These are phyloP conservation scores for Monosporozyma unispora DNA, from an alignment of 805 yeast species.

Conservation along the genomic window DNA sequence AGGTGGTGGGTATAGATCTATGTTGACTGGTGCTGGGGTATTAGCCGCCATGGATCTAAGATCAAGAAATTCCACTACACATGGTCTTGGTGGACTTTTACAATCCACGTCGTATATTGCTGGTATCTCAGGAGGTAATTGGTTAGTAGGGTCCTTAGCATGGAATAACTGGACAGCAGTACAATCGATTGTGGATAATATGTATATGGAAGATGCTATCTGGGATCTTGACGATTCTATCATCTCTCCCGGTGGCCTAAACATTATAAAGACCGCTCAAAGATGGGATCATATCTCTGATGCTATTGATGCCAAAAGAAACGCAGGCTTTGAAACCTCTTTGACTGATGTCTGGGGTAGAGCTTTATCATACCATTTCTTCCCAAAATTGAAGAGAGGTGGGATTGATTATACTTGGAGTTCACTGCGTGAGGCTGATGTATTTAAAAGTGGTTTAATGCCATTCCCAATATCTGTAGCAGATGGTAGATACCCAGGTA, in stretches of 20 bases:
- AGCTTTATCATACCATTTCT: conserved; percentile 62
- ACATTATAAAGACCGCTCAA: conserved; percentile 42
- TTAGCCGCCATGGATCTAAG: conserved; percentile 75
- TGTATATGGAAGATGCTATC: conserved; percentile 34
- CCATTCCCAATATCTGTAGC: conserved; percentile 65
- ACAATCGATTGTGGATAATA: conserved; percentile 42
- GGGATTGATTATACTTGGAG: conserved; percentile 56
- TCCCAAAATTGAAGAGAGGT: conserved; percentile 50
- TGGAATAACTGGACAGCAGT: conserved; percentile 68
- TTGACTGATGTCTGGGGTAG: conserved; percentile 78
- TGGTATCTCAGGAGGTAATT: conserved; percentile 79
- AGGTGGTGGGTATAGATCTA: conserved; percentile 91
- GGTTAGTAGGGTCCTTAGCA: conserved; percentile 65
- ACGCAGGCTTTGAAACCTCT: conserved; percentile 59
- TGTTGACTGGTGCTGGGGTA: conserved; percentile 79
- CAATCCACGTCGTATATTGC: conserved; percentile 63
- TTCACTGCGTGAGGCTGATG: conserved; percentile 49
- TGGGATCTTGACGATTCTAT: conserved; percentile 69
- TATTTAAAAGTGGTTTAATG: conserved; percentile 52
- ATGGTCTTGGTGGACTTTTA: conserved; percentile 64
- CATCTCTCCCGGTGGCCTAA: conserved; percentile 53
- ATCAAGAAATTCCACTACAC: conserved; percentile 43
- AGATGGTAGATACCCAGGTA: conserved; percentile 59
- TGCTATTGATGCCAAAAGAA: conserved; percentile 42
- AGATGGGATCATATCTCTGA: conserved; percentile 46